These are phyloP conservation scores for Pulveroboletus ravenelii DNA, from an alignment of 768 basidiomycete genomes.

Conservation along the genomic window DNA sequence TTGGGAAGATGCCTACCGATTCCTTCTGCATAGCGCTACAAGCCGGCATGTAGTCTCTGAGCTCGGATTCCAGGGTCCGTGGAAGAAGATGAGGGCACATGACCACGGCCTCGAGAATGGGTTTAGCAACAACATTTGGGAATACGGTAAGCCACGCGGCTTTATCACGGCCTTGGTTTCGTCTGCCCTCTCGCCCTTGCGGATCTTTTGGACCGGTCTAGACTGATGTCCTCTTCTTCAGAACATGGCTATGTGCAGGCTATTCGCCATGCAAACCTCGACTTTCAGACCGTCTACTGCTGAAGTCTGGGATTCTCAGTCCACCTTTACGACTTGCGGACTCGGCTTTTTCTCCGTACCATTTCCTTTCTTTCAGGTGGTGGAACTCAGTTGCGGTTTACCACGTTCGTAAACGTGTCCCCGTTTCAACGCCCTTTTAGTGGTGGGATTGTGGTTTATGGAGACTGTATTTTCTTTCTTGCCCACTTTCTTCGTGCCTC, in stretches of 20 bases:
- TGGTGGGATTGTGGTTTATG: too few species aligned
- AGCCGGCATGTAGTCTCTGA: slow-evolving; percentile 38
- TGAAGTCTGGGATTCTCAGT: slow-evolving; percentile 8
- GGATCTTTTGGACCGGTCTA: neutral
- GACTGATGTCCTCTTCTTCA: slow-evolving; percentile 16
- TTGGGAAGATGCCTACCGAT: slow-evolving; percentile 66
- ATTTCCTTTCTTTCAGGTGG: neutral
- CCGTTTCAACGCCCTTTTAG: too few species aligned
- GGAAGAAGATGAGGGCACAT: slow-evolving; percentile 43
- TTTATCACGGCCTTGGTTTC: neutral
- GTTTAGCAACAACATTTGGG: slow-evolving; percentile 49
- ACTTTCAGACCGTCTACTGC: slow-evolving; percentile 35
- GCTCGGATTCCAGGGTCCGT: slow-evolving; percentile 62
- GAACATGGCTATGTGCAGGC: slow-evolving; percentile 66
- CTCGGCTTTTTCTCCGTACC: neutral
- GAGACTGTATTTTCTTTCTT: too few species aligned
- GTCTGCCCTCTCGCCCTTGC: neutral
- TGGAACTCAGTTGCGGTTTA: neutral
- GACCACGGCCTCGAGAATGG: slow-evolving; percentile 45
- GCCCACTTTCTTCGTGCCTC: too few species aligned
- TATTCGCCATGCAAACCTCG: slow-evolving; percentile 36
- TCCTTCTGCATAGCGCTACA: slow-evolving; percentile 36
- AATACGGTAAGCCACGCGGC: slow-evolving; percentile 44
- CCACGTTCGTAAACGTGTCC: too few species aligned
- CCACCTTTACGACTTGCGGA: neutral